Conservation (phyloP, 805 yeast species). For the Tetrapisispora arboricola region DNA sequence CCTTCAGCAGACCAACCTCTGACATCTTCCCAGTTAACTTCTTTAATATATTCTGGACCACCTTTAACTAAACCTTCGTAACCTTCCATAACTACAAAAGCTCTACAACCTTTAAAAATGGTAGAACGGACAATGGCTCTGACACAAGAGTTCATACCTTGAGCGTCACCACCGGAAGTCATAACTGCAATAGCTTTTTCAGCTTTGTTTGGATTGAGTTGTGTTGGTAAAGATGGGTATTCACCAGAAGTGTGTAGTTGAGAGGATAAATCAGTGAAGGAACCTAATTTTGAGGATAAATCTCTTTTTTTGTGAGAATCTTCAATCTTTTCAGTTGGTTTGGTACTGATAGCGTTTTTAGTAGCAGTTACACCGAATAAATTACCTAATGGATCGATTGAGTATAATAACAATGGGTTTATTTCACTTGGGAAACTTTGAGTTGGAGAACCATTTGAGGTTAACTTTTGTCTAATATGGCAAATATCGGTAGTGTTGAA, state of each 20-base stretch:
- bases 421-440: conserved; percentile 65
- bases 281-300: conserved; percentile 15
- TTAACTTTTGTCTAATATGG: conserved; percentile 21
- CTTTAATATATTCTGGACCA: conserved; percentile 41
- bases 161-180: conserved; percentile 80
- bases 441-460: conserved; percentile 26
- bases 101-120: conserved; percentile 53
- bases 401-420: conserved; percentile 65
- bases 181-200: conserved; percentile 55
- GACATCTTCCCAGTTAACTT: conserved; percentile 66
- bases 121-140: conserved; percentile 64
- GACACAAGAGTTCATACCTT: conserved; percentile 72
- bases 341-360: conserved; percentile 45
- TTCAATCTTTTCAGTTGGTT: conserved; percentile 18
- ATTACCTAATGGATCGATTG: conserved; percentile 76
- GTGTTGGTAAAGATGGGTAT: conserved; percentile 17
- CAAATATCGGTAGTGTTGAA: conserved; percentile 27
- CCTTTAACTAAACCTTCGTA: conserved; percentile 64
- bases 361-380: conserved; percentile 69
- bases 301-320: conserved; percentile 5
- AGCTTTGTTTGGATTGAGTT: conserved; percentile 9
- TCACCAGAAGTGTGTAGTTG: conserved; percentile 10
- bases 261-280: conserved; percentile 17
- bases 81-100: conserved; percentile 63
- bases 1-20: conserved; percentile 61